Evolutionary conservation across 164 flowering plant genomes (phyloP).

Genomic region (Nymphaea thermarum): DNA sequence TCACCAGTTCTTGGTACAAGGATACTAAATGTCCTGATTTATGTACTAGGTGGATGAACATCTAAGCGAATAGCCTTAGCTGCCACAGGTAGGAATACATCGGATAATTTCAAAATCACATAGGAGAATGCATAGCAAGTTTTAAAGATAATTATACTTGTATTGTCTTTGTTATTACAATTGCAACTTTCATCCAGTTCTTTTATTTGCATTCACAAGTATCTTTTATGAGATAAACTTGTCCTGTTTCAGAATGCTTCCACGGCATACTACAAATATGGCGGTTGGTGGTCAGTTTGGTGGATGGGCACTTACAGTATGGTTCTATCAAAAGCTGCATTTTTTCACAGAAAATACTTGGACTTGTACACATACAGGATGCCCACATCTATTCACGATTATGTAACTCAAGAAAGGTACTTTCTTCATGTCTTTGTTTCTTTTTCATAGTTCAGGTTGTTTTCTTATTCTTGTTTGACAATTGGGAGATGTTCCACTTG

Average conservation of each 20-base stretch:
- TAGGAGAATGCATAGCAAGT: no score
- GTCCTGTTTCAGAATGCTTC: slow-evolving; percentile 22
- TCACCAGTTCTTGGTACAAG: no score
- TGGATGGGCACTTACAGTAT: slow-evolving; percentile 50
- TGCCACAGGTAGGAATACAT: no score
- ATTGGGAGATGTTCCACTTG: not conserved
- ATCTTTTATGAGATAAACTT: not conserved
- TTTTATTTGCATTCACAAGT: not conserved
- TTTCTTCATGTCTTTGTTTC: not conserved
- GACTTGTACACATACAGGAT: slow-evolving; percentile 28
- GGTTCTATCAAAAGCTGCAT: slow-evolving; percentile 45
- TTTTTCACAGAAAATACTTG: slow-evolving; percentile 41
- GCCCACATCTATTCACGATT: slow-evolving; percentile 35
- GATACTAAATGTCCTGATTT: no score
- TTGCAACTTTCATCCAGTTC: not conserved
- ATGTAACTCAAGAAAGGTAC: slow-evolving; percentile 35
- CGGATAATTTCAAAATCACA: no score
- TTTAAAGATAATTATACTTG: no score
- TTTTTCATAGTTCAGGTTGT: not conserved
- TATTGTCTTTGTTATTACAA: no score
- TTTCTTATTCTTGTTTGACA: not conserved
- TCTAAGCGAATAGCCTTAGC: no score
- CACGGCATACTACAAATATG: slow-evolving; percentile 22
- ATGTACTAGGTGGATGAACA: no score
- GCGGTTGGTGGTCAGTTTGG: slow-evolving; percentile 62